Evolutionary conservation across 2,329 filamentous ascomycete species (phyloP).

Genomic region (Alternaria longipes): DNA sequence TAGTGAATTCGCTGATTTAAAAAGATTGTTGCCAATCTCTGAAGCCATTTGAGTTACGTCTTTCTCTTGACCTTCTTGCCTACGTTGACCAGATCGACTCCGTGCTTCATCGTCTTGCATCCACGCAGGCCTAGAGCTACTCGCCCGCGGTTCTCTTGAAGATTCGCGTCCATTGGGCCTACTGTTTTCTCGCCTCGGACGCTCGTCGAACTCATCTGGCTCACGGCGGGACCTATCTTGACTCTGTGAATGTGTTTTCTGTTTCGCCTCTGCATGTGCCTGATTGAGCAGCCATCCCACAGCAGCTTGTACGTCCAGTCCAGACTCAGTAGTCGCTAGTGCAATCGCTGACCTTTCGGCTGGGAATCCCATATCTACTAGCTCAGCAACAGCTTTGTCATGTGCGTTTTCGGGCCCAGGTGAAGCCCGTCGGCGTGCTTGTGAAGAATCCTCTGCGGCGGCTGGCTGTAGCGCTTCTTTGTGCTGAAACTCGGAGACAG

Average conservation of each 20-base stretch:
- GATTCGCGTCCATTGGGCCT: conserved; percentile 43
- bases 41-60: conserved; percentile 84
- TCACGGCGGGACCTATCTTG: conserved; percentile 37
- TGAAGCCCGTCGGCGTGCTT: conserved; percentile 26
- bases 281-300: conserved; percentile 91
- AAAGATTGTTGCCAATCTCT: conserved; percentile 80
- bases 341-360: conserved; percentile 83
- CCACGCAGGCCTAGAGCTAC: conserved; percentile 65
- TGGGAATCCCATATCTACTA: conserved; percentile 95
- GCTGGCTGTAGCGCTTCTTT: conserved; percentile 29
- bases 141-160: conserved; percentile 44
- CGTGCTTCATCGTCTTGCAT: conserved; percentile 66
- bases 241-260: conserved; percentile 63
- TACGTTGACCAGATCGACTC: conserved; percentile 58
- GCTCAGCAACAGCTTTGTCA: conserved; percentile 83
- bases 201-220: conserved; percentile 39
- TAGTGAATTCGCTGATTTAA: conserved; percentile 93
- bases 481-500: conserved; percentile 62
- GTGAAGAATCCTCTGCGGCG: conserved; percentile 12
- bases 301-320: conserved; percentile 82
- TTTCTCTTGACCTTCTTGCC: conserved; percentile 66
- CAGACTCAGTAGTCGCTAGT: conserved; percentile 79
- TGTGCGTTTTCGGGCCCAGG: conserved; percentile 60
- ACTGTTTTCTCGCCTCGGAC: conserved; percentile 32
- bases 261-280: conserved; percentile 83